Evolutionary conservation across 2,329 filamentous ascomycete genomes (phyloP), one percentile per base, ranked within the genome.

Genomic region (Exserohilum rostratum): DNA sequence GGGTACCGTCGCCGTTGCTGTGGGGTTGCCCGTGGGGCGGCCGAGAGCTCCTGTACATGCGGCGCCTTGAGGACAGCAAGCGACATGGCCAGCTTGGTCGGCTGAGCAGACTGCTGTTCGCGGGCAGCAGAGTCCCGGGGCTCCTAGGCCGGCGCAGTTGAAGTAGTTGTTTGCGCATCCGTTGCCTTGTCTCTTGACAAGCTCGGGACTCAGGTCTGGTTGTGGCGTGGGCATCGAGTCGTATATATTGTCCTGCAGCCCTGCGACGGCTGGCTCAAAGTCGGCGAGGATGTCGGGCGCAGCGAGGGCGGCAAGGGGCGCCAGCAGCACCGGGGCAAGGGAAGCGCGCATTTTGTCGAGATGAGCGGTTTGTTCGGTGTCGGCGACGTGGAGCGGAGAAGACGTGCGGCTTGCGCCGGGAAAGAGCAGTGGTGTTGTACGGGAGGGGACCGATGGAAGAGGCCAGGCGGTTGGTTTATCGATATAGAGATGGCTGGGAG

Each of bases 31-130:
- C 12, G 58, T 56, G 4, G 53, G 42, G 18, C 30, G 29, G 46
- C 47, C 53, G 18, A 59, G 50, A 43, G 55, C 46, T 43, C 85
- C 85, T 0, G 85, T 87, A 65, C 85, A 88, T 25, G 76, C 80
- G 12, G 82, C 81, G 46, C 82, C 80, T 22, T 73, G 77, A 0
- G 84, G 84, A 72, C 85, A 88, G 77, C 85, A 88, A 20, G 85
- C 85, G 49, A 87, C 81, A 57, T 86, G 78, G 49, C 84, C 79
- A 33, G 79, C 82, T 35, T 73, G 72, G 70, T 88, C 85, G 46
- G 79, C 78, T 37, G 81, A 79, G 74, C 85, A 88, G 52, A 79
- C 76, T 18, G 83, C 79, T 44, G 76, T 78, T 35, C 75, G 72
- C 30, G 75, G 75, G 71, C 85, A 88, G 77, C 85, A 88, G 50